Evolutionary conservation across 768 basidiomycete species (phyloP), one percentile per base, ranked within the genome.

Genomic region (Hypholoma fasciculare): DNA sequence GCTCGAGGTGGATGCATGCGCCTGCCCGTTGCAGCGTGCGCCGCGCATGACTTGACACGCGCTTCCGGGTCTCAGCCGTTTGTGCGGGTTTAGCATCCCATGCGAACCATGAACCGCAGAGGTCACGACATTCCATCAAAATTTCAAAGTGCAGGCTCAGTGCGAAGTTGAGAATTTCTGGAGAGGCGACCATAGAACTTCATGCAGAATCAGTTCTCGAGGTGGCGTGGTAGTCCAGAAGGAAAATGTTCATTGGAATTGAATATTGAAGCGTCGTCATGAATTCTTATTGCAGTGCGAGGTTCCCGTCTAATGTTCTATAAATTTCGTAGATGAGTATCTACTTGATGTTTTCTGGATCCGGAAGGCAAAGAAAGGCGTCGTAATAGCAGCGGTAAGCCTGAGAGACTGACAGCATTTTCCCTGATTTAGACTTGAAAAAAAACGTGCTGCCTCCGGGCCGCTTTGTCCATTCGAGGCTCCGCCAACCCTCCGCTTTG

Each of bases 151-250:
- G 40, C 40, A 42, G 17, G 13, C 40, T 17, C 40, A 42, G 51
- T 9, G 9, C 30, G 30, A 34, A 34, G 30, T 34, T 52, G 39
- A 42, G 51, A 40, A n/a, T 27, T 52, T 42, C 51, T 34, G 30
- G 30, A 7, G 30, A 34, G 30, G 30, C 11, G 36, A n/a, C 34
- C 34, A 23, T 34, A 50, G 38, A 20, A 37, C 11, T 17, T 19
- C 0, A 52, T 42, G 11, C 23, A 42, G 39, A 19, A 14, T 16
- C 20, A 23, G 40, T 42, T 52, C 51, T 39, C 40, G 23, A 37
- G 19, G 50, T n/a, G 14, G 17, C 39, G 39, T 52, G 51, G 12
- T 26, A 42, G 51, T 52, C 39, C 51, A 52, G 51, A 52, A 52
- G 51, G 26, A 26, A 34, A 40, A 20, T 20, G 17, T 38, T 20